These are phyloP conservation scores for Colletotrichum siamense DNA, from an alignment of 2,329 filamentous ascomycete genomes.

Conservation along the genomic window DNA sequence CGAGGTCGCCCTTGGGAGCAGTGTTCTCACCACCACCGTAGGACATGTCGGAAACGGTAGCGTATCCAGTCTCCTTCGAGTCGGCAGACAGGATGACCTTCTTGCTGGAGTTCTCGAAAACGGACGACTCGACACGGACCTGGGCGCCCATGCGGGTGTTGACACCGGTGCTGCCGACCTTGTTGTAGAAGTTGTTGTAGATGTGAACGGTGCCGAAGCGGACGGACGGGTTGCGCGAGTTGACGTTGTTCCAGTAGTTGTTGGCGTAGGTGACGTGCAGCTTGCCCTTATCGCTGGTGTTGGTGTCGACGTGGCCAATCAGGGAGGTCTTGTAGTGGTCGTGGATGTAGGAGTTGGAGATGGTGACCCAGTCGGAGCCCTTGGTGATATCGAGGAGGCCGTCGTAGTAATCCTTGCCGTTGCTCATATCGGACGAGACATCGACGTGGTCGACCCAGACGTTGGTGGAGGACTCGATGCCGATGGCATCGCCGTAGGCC, in stretches of 20 bases:
- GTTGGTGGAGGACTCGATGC: slow-evolving; percentile 60
- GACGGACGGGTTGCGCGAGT: slow-evolving; percentile 66
- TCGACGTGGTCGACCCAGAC: slow-evolving; percentile 74
- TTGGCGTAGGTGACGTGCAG: slow-evolving; percentile 69
- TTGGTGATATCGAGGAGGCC: slow-evolving; percentile 69
- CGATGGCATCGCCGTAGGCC: slow-evolving; percentile 63
- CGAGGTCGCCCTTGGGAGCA: slow-evolving; percentile 56
- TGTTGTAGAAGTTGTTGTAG: slow-evolving; percentile 53
- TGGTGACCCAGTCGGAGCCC: slow-evolving; percentile 65
- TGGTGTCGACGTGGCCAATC: slow-evolving; percentile 64
- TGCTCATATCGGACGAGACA: slow-evolving; percentile 62
- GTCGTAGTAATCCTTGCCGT: slow-evolving; percentile 74
- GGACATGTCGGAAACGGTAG: slow-evolving; percentile 44
- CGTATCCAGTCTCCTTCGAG: slow-evolving; percentile 46
- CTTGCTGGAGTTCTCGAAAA: slow-evolving; percentile 48
- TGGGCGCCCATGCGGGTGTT: slow-evolving; percentile 62
- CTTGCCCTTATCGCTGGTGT: slow-evolving; percentile 62
- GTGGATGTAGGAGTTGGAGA: slow-evolving; percentile 41
- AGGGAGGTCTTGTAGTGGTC: slow-evolving; percentile 67
- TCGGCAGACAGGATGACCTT: slow-evolving; percentile 42
- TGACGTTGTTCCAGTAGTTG: slow-evolving; percentile 70
- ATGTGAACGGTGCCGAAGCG: slow-evolving; percentile 71
- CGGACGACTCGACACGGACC: slow-evolving; percentile 60
- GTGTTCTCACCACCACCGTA: slow-evolving; percentile 51
- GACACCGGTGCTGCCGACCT: slow-evolving; percentile 45